phyloP scores from a whole-genome alignment of 1,139 yeast genomes.

The Debaryomycetaceae sp. region DNA sequence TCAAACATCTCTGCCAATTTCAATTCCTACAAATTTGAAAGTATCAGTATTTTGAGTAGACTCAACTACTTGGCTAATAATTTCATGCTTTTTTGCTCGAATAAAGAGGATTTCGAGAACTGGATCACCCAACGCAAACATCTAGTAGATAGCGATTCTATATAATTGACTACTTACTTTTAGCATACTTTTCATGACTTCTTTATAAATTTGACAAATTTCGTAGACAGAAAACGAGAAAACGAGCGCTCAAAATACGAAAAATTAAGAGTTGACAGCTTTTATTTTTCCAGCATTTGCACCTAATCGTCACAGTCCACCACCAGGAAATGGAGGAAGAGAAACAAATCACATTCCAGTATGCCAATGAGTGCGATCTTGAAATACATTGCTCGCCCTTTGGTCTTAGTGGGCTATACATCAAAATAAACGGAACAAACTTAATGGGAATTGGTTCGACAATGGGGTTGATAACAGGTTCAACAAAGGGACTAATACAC shows the following conservation, averaged over 20 bases:
- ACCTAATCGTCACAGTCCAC: background rate
- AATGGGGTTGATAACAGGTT: constrained; percentile 56
- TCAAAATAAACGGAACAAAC: constrained; percentile 50
- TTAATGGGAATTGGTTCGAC: constrained; percentile 58
- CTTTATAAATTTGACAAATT: too few species aligned
- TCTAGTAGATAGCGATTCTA: too few species aligned
- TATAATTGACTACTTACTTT: too few species aligned
- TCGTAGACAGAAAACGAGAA: too few species aligned
- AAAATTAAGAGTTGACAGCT: constrained; percentile 3
- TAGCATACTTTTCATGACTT: too few species aligned
- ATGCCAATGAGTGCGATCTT: constrained; percentile 51
- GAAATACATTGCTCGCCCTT: constrained; percentile 60
- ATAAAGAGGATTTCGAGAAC: constrained; percentile 11
- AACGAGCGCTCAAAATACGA: background rate
- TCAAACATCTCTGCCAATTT: constrained; percentile 22
- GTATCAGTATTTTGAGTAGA: constrained; percentile 18
- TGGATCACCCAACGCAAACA: background rate
- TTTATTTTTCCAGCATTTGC: background rate
- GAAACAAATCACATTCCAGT: constrained; percentile 35
- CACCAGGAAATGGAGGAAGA: background rate
- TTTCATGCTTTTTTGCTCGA: constrained; percentile 21
- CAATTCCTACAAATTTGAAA: constrained; percentile 12
- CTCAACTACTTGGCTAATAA: constrained; percentile 31
- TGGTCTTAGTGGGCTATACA: constrained; percentile 54
- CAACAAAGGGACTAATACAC: constrained; percentile 49